Base-by-base conservation (phyloP, 164 flowering plant genomes). In the Dillenia turbinata region DNA sequence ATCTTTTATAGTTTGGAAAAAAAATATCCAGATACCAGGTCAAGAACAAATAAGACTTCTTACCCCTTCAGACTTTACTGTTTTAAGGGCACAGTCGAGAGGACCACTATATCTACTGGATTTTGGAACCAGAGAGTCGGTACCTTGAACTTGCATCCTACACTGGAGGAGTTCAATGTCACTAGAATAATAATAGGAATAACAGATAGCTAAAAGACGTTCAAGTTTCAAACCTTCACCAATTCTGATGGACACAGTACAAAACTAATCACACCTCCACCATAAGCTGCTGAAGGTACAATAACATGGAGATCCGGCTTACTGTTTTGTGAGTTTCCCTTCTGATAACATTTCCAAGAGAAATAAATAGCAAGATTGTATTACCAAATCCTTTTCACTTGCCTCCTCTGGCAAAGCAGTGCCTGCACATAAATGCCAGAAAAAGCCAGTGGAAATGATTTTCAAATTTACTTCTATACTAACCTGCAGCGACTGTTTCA, bases 91-190 rank as follows among this genome's bases (percentile, higher is more conserved):
- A 74, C 96, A 90, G 73, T 90, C 92, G 66, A 89, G 84, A 46
- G 97, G 88, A 54, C 92, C 64, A 48, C 60, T 77, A 73, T 87
- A 89, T 79, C 82, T 85, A 62, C 73, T 60, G 24, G 77, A 66
- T 54, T 60, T 81, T 54, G 83, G 84, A 66, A 83, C 77, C 54
- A 80, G 60, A 12, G 90, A 85, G 56, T 84, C 93, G 13, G 86
- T 69, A 58, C 94, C 97, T 68, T 90, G 96, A 67, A 93, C 81
- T 84, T 90, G 98, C 94, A 93, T 88, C 85, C 97, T 93, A 82
- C 98, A 93, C 97, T 88, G 97, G 64, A 84, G 71, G 68, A 64
- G 54, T 49, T 64, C 51, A 71, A 50, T 53, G 79, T 76, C 73
- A 81, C 54, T 61, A 59, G 59, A 26, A 33, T 47, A 59, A 49